Percentiles rank a stretch among this genome's conserved stretches.
Conservation (phyloP, 1,284 basidiomycete species). For the Ustilago loliicola region DNA sequence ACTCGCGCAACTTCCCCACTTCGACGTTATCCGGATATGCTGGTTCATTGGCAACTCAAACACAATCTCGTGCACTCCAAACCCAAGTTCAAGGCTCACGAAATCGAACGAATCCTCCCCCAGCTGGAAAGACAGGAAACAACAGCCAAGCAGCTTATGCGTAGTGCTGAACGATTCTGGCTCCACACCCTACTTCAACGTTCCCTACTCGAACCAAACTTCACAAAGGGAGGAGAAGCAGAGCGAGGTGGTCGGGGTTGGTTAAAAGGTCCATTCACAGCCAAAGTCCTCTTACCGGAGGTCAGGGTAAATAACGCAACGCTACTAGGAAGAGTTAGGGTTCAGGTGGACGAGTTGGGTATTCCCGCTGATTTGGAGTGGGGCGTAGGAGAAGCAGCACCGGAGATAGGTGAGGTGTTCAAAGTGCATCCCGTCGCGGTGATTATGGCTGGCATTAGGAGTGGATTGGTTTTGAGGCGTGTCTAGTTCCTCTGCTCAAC, state of each 20-base stretch:
- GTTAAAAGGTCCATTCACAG: slow-evolving; percentile 26
- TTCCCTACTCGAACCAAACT: slow-evolving; percentile 13
- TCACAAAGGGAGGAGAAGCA: not conserved
- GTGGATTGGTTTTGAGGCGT: slow-evolving; percentile 29
- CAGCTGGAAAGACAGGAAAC: slow-evolving; percentile 54
- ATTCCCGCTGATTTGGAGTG: slow-evolving; percentile 50
- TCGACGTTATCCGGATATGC: slow-evolving; percentile 84
- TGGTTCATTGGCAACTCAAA: slow-evolving; percentile 96
- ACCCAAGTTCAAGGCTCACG: slow-evolving; percentile 10
- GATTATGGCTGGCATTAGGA: slow-evolving; percentile 35
- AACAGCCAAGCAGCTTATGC: slow-evolving; percentile 39
- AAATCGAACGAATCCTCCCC: slow-evolving; percentile 31
- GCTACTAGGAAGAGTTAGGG: slow-evolving; percentile 35
- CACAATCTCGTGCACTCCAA: slow-evolving; percentile 73
- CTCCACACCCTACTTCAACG: slow-evolving; percentile 31
- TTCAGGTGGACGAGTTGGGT: slow-evolving; percentile 40
- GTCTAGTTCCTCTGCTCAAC: too few species aligned
- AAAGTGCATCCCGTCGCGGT: slow-evolving; percentile 25
- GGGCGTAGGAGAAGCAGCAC: slow-evolving; percentile 18
- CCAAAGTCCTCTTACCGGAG: slow-evolving; percentile 39
- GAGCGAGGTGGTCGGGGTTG: too few species aligned
- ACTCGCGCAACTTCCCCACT: slow-evolving; percentile 88
- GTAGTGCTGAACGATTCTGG: slow-evolving; percentile 49
- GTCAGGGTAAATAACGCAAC: slow-evolving; percentile 37
- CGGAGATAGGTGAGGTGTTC: slow-evolving; percentile 21